Evolutionary conservation across 2,329 filamentous ascomycete species (phyloP), one percentile per base, ranked within the genome.

Genomic region (Botrytis byssoidea): DNA sequence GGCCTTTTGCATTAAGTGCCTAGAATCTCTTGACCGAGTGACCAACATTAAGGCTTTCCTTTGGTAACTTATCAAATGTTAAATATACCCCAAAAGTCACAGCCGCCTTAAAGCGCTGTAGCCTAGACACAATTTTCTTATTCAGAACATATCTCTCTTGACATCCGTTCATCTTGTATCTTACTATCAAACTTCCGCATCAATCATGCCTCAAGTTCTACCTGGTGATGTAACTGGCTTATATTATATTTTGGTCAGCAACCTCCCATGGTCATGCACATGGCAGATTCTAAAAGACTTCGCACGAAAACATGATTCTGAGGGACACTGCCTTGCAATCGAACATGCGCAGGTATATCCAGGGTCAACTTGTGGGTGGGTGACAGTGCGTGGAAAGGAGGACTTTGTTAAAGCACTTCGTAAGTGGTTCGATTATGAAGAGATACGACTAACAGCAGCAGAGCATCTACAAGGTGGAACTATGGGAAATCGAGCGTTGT

Each of bases 281-380:
- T 79, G 78, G 78, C 78, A 79, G 65, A 75, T 65, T 9, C 35
- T 80, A 22, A 79, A 80, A 51, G 78, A 79, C 60, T 78, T 78
- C 63, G 71, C 77, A 16, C 67, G 77, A 46, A 75, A 77, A 64
- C 65, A 61, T 57, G 70, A 76, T 25, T 29, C 55, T 40, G 69
- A 77, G 73, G 77, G 76, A 6, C 71, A 73, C 8, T 72, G 55
- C 22, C 70, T 78, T 59, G 73, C 76, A n/a, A 73, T 80, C 9
- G 76, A 79, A 51, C 76, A 79, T 73, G 78, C 75, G 0, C 44
- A 76, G 64, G 75, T 80, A 12, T 79, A 76, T 64, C 72, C 73
- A 10, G 61, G 72, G 25, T 70, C 74, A 2, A 76, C 75, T 16
- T 70, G 76, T 72, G 78, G 77, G 1, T 79, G 79, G 79, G 73